Percentiles rank a stretch among this genome's conserved stretches.
Conservation (phyloP, 192 early-diverging fungal genomes). For the Coemansia sp. region DNA sequence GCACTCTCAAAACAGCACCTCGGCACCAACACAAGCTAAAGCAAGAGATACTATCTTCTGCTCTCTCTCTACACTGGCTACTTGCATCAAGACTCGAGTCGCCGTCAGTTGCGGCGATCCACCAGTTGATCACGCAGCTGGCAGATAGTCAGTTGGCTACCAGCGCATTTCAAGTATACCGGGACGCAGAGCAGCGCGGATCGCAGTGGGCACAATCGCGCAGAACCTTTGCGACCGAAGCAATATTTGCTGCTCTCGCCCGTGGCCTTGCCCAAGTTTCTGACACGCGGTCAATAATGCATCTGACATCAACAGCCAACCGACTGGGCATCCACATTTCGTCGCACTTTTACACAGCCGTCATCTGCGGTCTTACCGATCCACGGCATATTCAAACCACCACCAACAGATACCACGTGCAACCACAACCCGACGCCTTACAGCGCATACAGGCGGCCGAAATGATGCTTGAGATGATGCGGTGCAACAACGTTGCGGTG, state of each 20-base stretch:
- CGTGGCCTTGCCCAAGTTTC: conserved; percentile 12
- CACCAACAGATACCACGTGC: neutral
- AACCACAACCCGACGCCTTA: neutral
- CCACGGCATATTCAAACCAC: neutral
- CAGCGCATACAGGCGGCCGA: conserved; percentile 16
- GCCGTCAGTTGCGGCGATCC: conserved; percentile 17
- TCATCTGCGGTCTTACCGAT: conserved; percentile 24
- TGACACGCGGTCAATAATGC: conserved; percentile 21
- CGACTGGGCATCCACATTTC: conserved; percentile 2
- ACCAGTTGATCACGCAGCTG: conserved; percentile 19
- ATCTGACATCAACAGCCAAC: conserved; percentile 8
- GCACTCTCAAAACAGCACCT: neutral
- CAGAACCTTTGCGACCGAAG: conserved; percentile 3
- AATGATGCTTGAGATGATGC: conserved; percentile 18
- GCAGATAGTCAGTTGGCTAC: conserved; percentile 1
- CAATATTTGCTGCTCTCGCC: conserved; percentile 18
- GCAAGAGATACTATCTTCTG: conserved; percentile 1
- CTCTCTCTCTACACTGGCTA: conserved; percentile 18
- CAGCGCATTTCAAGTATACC: conserved; percentile 20
- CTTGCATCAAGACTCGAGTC: conserved; percentile 26
- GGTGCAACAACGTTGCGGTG: conserved; percentile 1
- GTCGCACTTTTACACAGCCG: conserved; percentile 25
- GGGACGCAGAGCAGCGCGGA: conserved; percentile 12
- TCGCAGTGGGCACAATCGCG: neutral
- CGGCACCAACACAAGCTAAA: neutral